A percentile compares a stretch with the other conserved stretches of the same genome.
Evolutionary conservation across 179 eudicot species (phyloP).

Genomic region (Silene vulgaris): DNA sequence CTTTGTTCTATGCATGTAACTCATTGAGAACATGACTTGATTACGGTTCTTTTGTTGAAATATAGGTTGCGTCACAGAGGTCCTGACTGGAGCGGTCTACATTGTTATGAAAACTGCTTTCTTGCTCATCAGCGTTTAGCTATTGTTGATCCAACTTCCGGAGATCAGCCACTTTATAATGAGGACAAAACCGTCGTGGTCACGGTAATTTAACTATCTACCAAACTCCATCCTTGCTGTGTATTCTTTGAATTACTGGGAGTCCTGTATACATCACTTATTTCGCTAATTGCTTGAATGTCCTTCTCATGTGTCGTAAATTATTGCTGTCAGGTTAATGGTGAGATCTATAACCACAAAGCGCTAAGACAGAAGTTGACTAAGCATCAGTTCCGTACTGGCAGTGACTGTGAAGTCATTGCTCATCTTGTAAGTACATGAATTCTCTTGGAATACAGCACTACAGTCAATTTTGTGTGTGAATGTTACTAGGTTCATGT

Average conservation of each 20-base stretch:
- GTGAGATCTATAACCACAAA: slow-evolving; percentile 93
- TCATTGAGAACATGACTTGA: neutral
- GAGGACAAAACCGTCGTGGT: slow-evolving; percentile 79
- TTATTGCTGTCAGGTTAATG: slow-evolving; percentile 63
- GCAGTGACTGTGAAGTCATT: slow-evolving; percentile 94
- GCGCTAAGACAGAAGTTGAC: slow-evolving; percentile 49
- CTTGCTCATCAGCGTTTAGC: slow-evolving; percentile 96
- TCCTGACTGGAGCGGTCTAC: slow-evolving; percentile 98
- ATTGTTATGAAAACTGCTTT: slow-evolving; percentile 66
- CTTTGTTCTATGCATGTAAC: neutral
- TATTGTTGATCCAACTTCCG: slow-evolving; percentile 92
- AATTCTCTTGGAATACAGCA: neutral
- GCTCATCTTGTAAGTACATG: slow-evolving; percentile 72
- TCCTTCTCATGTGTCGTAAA: neutral
- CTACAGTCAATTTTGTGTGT: too few species aligned
- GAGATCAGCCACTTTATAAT: slow-evolving; percentile 92
- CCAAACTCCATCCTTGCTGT: neutral
- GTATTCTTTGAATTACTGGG: neutral
- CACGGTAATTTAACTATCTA: slow-evolving; percentile 39
- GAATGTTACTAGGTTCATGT: neutral
- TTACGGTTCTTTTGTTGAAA: slow-evolving; percentile 10
- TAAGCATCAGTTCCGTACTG: slow-evolving; percentile 73
- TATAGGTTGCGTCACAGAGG: slow-evolving; percentile 91
- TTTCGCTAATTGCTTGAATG: neutral
- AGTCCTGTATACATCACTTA: too few species aligned